Conservation (phyloP, 176 grass and related monocot genomes). For the Triticum urartu region DNA sequence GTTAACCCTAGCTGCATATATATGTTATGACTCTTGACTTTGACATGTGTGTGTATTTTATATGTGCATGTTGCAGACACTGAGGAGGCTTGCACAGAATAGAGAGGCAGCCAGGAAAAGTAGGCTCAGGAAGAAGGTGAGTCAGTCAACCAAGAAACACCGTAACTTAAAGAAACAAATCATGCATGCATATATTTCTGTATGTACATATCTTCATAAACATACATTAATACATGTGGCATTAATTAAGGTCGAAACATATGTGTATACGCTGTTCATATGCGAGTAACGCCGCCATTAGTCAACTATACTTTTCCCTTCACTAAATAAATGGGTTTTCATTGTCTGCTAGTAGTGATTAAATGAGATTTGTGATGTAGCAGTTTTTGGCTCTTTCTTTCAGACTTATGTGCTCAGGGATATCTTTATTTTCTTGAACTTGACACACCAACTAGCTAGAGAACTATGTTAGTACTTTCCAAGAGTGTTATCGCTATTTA, state of each 20-base stretch:
- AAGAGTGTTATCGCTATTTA: neutral
- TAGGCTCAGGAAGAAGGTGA: constrained; percentile 92
- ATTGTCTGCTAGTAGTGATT: neutral
- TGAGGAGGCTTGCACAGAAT: constrained; percentile 94
- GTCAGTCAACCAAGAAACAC: constrained; percentile 34
- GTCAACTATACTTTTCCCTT: neutral
- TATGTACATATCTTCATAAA: constrained; percentile 5
- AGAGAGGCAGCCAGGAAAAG: constrained; percentile 95
- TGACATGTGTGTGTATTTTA: neutral
- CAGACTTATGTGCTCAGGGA: constrained; percentile 19
- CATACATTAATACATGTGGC: neutral
- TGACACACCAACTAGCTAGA: constrained; percentile 41
- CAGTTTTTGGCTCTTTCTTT: constrained; percentile 26
- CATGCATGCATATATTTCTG: neutral
- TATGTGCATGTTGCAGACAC: constrained; percentile 39
- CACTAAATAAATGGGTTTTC: neutral
- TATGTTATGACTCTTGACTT: constrained; percentile 14
- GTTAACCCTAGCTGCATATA: constrained; percentile 22
- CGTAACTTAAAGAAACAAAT: neutral
- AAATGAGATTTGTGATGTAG: constrained; percentile 21
- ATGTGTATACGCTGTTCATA: neutral
- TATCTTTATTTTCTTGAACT: constrained; percentile 30
- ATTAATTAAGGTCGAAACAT: neutral
- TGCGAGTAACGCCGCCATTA: constrained; percentile 1
- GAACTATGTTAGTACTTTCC: constrained; percentile 8